Base-by-base conservation (phyloP, 2,329 filamentous ascomycete genomes). In the Aspergillus floridensis region DNA sequence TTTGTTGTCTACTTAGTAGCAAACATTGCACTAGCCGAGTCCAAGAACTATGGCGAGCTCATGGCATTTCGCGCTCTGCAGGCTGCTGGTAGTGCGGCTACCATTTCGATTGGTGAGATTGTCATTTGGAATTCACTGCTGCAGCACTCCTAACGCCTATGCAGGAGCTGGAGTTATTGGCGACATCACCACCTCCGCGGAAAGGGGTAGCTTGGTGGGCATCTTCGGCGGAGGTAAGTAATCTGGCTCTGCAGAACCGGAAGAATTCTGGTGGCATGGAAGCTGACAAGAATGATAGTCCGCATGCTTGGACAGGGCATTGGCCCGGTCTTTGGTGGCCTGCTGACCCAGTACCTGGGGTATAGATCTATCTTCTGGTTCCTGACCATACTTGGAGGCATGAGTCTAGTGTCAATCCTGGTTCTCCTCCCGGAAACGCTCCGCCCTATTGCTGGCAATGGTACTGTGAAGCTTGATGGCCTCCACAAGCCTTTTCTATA, bases 1-100 rank as follows among this genome's bases (percentile, higher is more conserved):
- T 80, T 84, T 35, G 32, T 72, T 22, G 76, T 84, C 10, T 84
- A 82, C 56, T 74, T 81, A 4, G 58, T 75, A 7, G 73, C 82
- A 2, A 83, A 82, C 53, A 71, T 84, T 11, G 76, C 71, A 0
- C 71, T 84, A 6, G 79, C 73, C 4, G 53, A 35, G 19, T 55
- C 53, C 3, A 35, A 48, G 3, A 80, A 76, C 47, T 82, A 81
- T 58, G 68, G 71, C 0, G 66, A 76, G 0, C 69, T 83, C 35
- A 68, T 84, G 58, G 65, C 78, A 3, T 76, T 84, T 24, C 72
- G 82, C 48, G 78, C 73, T 1, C 50, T 84, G 7, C 82, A 84
- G 67, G 77, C 79, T 10, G 76, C 77, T 1, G 81, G 81, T 2
- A 80, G 79, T 61, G 77, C 80, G 1, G 79, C 79, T 1, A 81